Conservation (phyloP, 352 stramenopile species). For the Phytopythium vexans region DNA sequence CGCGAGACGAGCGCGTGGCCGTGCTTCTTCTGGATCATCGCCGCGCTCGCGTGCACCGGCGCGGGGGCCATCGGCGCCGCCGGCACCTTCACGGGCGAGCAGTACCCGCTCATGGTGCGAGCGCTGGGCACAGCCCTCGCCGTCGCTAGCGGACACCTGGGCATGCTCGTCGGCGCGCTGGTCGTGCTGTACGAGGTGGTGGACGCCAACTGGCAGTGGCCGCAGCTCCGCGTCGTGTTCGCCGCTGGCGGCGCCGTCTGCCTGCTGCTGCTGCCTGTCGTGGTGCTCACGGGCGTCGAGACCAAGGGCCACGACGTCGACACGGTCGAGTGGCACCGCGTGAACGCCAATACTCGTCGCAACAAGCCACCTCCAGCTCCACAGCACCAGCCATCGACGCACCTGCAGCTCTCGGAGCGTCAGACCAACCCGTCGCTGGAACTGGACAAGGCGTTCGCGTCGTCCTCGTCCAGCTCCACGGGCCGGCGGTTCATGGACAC, state of each 20-base stretch:
- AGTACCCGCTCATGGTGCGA: constrained; percentile 44
- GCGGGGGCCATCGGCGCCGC: constrained; percentile 26
- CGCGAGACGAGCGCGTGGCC: constrained; percentile 12
- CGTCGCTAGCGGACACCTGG: constrained; percentile 30
- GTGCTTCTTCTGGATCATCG: constrained; percentile 2
- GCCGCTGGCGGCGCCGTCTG: constrained; percentile 11
- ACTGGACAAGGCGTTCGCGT: neutral
- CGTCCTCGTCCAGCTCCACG: neutral
- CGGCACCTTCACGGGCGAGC: constrained; percentile 38
- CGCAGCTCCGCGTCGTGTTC: constrained; percentile 24
- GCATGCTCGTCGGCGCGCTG: constrained; percentile 37
- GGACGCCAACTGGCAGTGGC: constrained; percentile 18
- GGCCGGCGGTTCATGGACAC: too few species aligned
- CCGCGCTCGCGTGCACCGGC: constrained; percentile 20
- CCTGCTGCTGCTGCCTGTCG: constrained; percentile 19
- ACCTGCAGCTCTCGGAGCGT: neutral
- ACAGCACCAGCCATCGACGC: too few species aligned
- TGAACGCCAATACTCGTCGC: constrained; percentile 3
- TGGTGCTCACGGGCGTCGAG: constrained; percentile 30
- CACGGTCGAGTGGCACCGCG: constrained; percentile 16
- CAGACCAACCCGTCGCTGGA: neutral
- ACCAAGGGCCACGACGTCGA: constrained; percentile 36
- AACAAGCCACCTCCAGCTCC: constrained; percentile 9
- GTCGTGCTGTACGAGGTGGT: constrained; percentile 21
- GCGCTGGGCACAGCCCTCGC: constrained; percentile 36